Base-by-base conservation (phyloP, 2,329 filamentous ascomycete genomes). In the Cadophora gregata region DNA sequence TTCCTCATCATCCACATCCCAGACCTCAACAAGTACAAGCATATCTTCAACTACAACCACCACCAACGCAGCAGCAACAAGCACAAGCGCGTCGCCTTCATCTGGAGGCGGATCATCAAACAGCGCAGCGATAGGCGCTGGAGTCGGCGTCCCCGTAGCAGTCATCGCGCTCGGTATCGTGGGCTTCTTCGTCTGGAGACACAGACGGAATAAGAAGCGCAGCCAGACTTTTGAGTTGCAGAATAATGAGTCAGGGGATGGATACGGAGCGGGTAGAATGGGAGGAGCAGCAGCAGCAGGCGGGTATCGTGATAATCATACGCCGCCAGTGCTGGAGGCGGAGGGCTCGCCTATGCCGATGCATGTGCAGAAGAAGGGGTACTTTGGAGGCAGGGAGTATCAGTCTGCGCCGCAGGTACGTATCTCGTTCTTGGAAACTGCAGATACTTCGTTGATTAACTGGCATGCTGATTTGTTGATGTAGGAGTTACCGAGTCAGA, bases 111-210 rank as follows among this genome's bases (percentile, higher is more conserved):
- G 42, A 5, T 64, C 51, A 45, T 38, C 38, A 8, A 58, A 67
- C 51, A 63, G 45, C 19, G 60, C 64, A 14, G 67, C 67, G 19
- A 69, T 71, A 7, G 71, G 71, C n/a, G 68, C 63, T 9, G 67
- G 68, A 10, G 65, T 71, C 7, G 68, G 69, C 19, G 68, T 70
- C 12, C 65, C 67, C 4, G 48, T 69, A 3, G 66, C 59, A 1
- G 24, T 69, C n/a, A 45, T 71, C 8, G 51, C 64, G 3, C 25
- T 69, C 19, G 66, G 38, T 36, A 45, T 55, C 7, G 33, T 71
- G 14, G 70, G 61, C 21, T 71, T 47, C 25, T 64, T 69, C 8
- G 65, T 68, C 29, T 70, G 65, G 58, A 50, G 64, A 19, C 31
- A 51, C 1, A 53, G 62, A 31, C 50, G 36, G n/a, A 65, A 65